These are phyloP conservation scores for Colletotrichum eremochloae DNA, from an alignment of 2,329 filamentous ascomycete genomes.

Conservation along the genomic window DNA sequence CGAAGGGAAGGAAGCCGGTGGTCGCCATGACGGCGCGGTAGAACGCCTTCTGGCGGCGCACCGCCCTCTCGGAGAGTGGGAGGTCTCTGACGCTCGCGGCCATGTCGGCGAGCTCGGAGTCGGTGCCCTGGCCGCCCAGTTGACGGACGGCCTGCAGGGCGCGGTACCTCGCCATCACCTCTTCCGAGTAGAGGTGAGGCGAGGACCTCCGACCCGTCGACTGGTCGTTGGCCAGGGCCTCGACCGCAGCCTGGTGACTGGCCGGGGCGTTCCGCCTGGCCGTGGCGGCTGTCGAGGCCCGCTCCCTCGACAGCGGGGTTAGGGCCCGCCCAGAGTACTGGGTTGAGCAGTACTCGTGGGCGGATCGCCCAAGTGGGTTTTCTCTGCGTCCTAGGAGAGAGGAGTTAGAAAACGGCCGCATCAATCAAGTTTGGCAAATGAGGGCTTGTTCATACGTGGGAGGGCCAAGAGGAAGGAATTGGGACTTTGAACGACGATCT, in stretches of 20 bases:
- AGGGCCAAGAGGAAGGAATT: neutral
- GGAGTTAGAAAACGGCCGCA: slow-evolving; percentile 7
- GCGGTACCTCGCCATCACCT: slow-evolving; percentile 18
- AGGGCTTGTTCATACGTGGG: neutral
- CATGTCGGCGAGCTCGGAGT: slow-evolving; percentile 38
- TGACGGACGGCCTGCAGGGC: slow-evolving; percentile 24
- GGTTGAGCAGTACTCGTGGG: slow-evolving; percentile 19
- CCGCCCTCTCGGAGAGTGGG: slow-evolving; percentile 21
- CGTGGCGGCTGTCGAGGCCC: slow-evolving; percentile 15
- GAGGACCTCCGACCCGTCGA: slow-evolving; percentile 17
- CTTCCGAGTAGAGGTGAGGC: slow-evolving; percentile 22
- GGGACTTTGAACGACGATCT: neutral
- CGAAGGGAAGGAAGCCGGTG: slow-evolving; percentile 22
- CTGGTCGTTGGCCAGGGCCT: slow-evolving; percentile 28
- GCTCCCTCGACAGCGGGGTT: neutral
- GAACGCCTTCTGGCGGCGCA: slow-evolving; percentile 24
- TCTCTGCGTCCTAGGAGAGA: neutral
- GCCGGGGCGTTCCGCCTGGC: neutral
- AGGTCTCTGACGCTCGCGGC: slow-evolving; percentile 19
- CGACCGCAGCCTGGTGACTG: slow-evolving; percentile 16
- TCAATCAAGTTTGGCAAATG: neutral
- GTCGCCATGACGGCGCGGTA: slow-evolving; percentile 21
- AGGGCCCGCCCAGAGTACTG: slow-evolving; percentile 23
- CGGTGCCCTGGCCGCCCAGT: slow-evolving; percentile 32
- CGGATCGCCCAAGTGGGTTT: neutral